phyloP scores from a whole-genome alignment of 768 basidiomycete genomes.

The Termitomyces sp. region DNA sequence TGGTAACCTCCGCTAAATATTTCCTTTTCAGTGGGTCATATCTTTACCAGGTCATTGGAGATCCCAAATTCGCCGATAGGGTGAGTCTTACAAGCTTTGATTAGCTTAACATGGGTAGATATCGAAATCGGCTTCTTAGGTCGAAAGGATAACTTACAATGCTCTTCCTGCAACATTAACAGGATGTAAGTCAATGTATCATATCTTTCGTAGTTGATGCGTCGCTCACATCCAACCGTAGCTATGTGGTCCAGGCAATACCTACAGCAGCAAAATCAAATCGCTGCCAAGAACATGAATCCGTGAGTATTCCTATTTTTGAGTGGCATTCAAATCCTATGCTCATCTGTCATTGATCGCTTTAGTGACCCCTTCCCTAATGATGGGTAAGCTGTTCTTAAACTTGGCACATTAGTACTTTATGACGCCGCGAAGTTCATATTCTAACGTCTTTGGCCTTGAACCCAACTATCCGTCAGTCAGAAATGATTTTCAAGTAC shows the following conservation, averaged over 20 bases:
- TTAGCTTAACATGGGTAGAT: not conserved
- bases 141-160: conserved; percentile 45
- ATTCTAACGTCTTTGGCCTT: conserved; percentile 42
- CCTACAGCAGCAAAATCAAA: conserved; percentile 54
- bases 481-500: not conserved
- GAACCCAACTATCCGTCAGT: conserved; percentile 42
- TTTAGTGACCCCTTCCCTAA: conserved; percentile 46
- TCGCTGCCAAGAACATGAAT: conserved; percentile 50
- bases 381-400: conserved; percentile 35
- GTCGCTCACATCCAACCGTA: conserved; percentile 11
- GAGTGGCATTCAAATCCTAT: not conserved
- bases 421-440: conserved; percentile 22
- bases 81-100: conserved; percentile 1
- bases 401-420: conserved; percentile 8
- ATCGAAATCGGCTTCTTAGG: conserved; percentile 9
- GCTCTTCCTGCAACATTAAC: conserved; percentile 42
- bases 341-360: not conserved
- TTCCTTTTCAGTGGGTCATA: conserved; percentile 37
- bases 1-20: not conserved
- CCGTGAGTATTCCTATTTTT: conserved; percentile 23
- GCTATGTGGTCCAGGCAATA: conserved; percentile 60
- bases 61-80: conserved; percentile 23
- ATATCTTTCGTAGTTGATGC: conserved; percentile 10
- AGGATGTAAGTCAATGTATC: conserved; percentile 28
- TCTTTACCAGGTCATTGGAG: conserved; percentile 51